These are phyloP conservation scores for Geotrichum restrictum DNA, from an alignment of 1,139 yeast species.

Conservation along the genomic window DNA sequence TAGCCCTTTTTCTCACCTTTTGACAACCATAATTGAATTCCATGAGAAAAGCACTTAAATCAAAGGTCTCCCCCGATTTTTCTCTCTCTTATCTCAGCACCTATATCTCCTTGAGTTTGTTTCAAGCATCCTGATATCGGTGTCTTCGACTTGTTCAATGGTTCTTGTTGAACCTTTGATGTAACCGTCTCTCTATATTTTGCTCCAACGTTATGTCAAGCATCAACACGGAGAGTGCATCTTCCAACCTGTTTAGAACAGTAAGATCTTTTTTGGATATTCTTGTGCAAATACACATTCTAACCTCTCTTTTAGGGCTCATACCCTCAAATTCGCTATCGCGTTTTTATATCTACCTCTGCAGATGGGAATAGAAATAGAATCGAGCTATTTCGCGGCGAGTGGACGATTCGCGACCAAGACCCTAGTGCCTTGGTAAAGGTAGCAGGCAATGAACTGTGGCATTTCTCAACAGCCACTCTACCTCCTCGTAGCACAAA, in stretches of 20 bases:
- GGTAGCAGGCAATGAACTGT: slow-evolving; percentile 58
- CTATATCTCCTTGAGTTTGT: too few relatives aligned
- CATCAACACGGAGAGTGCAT: slow-evolving; percentile 27
- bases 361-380: slow-evolving; percentile 30
- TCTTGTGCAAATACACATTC: neutral
- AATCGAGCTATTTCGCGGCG: slow-evolving; percentile 54
- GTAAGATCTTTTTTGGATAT: slow-evolving; percentile 27
- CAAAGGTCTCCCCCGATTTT: too few relatives aligned
- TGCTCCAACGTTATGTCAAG: slow-evolving; percentile 13
- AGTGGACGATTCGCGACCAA: slow-evolving; percentile 51
- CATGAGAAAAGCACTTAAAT: too few relatives aligned
- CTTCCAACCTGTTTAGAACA: slow-evolving; percentile 31
- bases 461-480: slow-evolving; percentile 49
- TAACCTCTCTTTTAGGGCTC: slow-evolving; percentile 26
- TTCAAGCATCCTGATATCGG: neutral
- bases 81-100: too few relatives aligned
- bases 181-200: neutral
- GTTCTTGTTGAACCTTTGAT: slow-evolving; percentile 8
- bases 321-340: slow-evolving; percentile 33
- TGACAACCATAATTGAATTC: too few relatives aligned
- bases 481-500: slow-evolving; percentile 36
- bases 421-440: slow-evolving; percentile 54
- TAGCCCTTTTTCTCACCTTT: too few relatives aligned
- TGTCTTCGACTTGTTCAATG: neutral
- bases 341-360: slow-evolving; percentile 39